Percentiles rank a stretch among this genome's conserved stretches.
phyloP scores from a whole-genome alignment of 2,329 filamentous ascomycete species.

The Didymella keratinophila region DNA sequence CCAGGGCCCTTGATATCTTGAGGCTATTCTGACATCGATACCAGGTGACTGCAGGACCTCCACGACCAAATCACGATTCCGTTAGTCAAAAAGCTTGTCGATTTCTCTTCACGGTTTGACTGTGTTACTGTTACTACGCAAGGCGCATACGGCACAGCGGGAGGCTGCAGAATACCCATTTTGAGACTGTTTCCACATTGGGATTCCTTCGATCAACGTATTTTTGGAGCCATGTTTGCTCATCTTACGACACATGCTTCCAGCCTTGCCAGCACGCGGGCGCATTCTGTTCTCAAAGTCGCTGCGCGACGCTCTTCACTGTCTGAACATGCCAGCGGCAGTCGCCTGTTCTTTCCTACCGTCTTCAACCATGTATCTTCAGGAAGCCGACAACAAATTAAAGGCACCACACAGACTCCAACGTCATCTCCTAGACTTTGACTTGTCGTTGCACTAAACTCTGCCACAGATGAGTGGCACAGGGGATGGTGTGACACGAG shows the following conservation, averaged over 20 bases:
- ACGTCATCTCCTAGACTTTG: slow-evolving; percentile 19
- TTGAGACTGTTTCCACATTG: slow-evolving; percentile 30
- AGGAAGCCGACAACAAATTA: neutral
- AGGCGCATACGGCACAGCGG: slow-evolving; percentile 42
- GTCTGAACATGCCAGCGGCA: neutral
- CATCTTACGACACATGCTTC: neutral
- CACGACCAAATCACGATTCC: slow-evolving; percentile 26
- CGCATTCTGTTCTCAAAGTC: neutral
- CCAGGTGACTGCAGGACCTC: slow-evolving; percentile 49
- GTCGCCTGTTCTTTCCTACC: neutral
- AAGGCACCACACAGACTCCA: neutral
- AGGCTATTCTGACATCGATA: slow-evolving; percentile 21
- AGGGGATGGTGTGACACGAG: slow-evolving; percentile 5
- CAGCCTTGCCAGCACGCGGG: neutral
- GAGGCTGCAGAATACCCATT: slow-evolving; percentile 47
- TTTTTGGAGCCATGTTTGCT: slow-evolving; percentile 21
- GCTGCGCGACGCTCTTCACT: neutral
- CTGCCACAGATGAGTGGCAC: slow-evolving; percentile 4
- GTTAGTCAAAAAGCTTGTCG: slow-evolving; percentile 12
- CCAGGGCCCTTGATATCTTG: neutral
- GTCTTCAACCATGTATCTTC: neutral
- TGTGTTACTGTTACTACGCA: slow-evolving; percentile 29
- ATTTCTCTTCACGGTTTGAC: slow-evolving; percentile 23
- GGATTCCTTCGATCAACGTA: slow-evolving; percentile 38
- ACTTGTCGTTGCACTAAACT: slow-evolving; percentile 14